Base-by-base conservation (phyloP, 2,329 filamentous ascomycete genomes). In the Aspergillus floridensis region DNA sequence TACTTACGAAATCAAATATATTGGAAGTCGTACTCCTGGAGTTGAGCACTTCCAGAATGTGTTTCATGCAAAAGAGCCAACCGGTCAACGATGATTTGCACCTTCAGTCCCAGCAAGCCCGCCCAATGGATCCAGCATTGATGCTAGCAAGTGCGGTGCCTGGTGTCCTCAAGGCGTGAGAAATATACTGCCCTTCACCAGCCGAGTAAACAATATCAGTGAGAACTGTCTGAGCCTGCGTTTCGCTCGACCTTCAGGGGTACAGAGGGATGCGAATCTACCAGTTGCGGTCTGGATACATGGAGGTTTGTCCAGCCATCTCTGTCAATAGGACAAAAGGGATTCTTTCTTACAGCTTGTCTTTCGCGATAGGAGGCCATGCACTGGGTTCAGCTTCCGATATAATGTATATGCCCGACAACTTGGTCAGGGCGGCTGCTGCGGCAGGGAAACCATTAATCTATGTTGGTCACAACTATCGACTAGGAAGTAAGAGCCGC, bases 41-140 rank as follows among this genome's bases (percentile, higher is more conserved):
- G 38, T 65, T 3, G 61, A 66, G 16, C 63, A 66, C 49, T 66
- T 60, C 32, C 63, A 63, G n/a, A 65, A 65, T 24, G 65, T 65
- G 14, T 66, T 65, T 47, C 61, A 66, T 24, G 63, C 63, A 5
- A 58, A 61, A 26, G 60, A 51, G n/a, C 61, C 63, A n/a, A 46
- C 53, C 3, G 65, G 65, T 4, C 14, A 38, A 5, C 61, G 58
- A 16, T 61, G 63, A 5, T 65, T 65, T 38, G 65, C 59, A 12
- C 49, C 63, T 11, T 60, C 63, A 4, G 51, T 65, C n/a, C 61
- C 58, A 1, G 44, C 54, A 6, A 49, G 29, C 5, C 58, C 48
- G 4, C 5, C 38, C 5, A 49, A 44, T n/a, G 63, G 61, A 11
- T 61, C 61, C 5, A 54, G 65, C n/a, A 60, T 65, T 24, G 61